Conservation (phyloP, 2,329 filamentous ascomycete species). For the Colletotrichum abscissum region DNA sequence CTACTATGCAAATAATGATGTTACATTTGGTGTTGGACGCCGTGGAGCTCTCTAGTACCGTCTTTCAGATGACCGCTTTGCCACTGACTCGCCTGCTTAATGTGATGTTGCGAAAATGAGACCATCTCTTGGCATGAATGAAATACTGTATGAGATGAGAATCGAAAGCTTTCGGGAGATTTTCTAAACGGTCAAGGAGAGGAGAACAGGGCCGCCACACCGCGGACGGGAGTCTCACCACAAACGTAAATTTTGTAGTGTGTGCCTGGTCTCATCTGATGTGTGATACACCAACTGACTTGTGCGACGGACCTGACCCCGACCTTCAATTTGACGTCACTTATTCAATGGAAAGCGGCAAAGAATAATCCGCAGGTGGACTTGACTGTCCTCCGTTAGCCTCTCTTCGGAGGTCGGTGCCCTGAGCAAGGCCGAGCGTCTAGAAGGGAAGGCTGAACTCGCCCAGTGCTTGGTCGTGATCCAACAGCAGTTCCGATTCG, state of each 20-base stretch:
- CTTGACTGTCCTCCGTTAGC: too few species aligned
- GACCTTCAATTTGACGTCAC: conserved; percentile 14
- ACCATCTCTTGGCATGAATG: neutral
- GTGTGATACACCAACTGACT: conserved; percentile 18
- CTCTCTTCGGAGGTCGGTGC: neutral
- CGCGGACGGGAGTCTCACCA: neutral
- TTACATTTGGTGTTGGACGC: conserved; percentile 10
- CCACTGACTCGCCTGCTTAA: conserved; percentile 21
- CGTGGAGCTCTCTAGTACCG: neutral
- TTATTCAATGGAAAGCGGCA: neutral
- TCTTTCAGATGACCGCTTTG: conserved; percentile 15
- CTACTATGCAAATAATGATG: conserved; percentile 11
- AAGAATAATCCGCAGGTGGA: neutral
- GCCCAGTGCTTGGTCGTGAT: neutral
- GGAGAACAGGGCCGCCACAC: neutral
- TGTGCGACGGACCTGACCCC: neutral
- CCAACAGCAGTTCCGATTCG: conserved; percentile 22
- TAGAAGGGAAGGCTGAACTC: neutral
- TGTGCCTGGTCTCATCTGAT: conserved; percentile 32
- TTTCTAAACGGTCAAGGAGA: neutral
- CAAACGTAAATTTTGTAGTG: neutral
- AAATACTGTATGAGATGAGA: neutral
- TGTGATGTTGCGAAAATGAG: neutral
- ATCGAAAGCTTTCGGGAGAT: neutral
- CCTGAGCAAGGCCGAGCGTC: neutral